phyloP scores from a whole-genome alignment of 75 land plant genomes.

The Pinus albicaulis region DNA sequence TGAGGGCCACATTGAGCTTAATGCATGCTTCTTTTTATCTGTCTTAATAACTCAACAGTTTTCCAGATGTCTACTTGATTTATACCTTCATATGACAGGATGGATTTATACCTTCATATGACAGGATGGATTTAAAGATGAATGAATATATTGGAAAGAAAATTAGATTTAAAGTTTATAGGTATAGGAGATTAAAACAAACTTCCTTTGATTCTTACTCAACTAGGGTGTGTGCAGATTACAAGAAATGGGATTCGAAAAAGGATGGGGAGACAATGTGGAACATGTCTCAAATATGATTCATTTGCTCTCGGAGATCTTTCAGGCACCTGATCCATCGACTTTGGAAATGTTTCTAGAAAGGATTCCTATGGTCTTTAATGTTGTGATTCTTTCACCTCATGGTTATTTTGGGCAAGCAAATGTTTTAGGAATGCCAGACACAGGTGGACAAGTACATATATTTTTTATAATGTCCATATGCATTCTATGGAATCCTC shows the following conservation, averaged over 20 bases:
- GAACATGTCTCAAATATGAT: conserved; percentile 56
- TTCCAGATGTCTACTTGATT: background rate
- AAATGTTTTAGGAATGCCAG: conserved; percentile 71
- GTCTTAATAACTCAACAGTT: background rate
- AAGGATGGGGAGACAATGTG: conserved; percentile 74
- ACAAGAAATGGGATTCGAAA: conserved; percentile 74
- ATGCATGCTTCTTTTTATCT: background rate
- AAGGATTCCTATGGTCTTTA: conserved; percentile 77
- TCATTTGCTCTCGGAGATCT: conserved; percentile 56
- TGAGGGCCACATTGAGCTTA: background rate
- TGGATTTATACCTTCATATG: background rate
- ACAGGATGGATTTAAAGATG: too few species aligned
- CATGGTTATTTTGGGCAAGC: conserved; percentile 87
- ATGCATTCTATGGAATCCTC: too few species aligned
- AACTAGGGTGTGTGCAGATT: conserved; percentile 27
- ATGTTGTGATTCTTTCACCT: conserved; percentile 72
- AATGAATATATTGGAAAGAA: too few species aligned
- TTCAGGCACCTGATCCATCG: conserved; percentile 78
- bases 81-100: too few species aligned
- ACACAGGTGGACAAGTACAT: conserved; percentile 78
- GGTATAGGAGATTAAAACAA: too few species aligned
- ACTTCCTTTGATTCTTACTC: too few species aligned
- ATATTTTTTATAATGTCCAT: too few species aligned
- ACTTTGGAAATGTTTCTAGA: conserved; percentile 61
- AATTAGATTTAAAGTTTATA: too few species aligned